These are phyloP conservation scores for Ocimum tenuiflorum DNA, from an alignment of 257 asterid species.

Conservation along the genomic window DNA sequence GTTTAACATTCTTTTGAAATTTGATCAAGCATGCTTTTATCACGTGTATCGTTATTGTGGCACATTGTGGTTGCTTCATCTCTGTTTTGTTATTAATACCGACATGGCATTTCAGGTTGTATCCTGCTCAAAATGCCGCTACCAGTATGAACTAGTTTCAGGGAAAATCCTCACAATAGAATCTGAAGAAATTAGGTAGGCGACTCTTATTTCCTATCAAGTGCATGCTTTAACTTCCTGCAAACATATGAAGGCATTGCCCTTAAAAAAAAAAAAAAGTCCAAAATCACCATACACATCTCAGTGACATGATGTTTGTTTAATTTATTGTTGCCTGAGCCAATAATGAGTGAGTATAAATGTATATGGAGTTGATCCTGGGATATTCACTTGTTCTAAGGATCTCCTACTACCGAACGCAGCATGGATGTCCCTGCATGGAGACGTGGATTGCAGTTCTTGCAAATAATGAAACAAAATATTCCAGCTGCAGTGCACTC, in stretches of 20 bases:
- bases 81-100: constrained; percentile 16
- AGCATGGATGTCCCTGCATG: constrained; percentile 98
- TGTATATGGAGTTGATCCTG: constrained; percentile 64
- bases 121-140: constrained; percentile 90
- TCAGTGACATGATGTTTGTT: constrained; percentile 2
- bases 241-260: not conserved
- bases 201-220: constrained; percentile 4
- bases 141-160: constrained; percentile 79
- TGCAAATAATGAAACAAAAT: constrained; percentile 65
- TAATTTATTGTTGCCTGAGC: constrained; percentile 23
- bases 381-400: constrained; percentile 92
- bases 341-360: constrained; percentile 21
- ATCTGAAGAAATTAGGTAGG: constrained; percentile 85
- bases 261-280: constrained; percentile 9
- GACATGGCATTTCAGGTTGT: constrained; percentile 47
- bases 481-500: constrained; percentile 91
- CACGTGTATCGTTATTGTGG: constrained; percentile 6
- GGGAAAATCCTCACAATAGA: constrained; percentile 68
- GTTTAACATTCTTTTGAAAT: not conserved
- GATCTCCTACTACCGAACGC: constrained; percentile 98
- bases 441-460: constrained; percentile 66
- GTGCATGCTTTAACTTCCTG: constrained; percentile 3
- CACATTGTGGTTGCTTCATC: constrained; percentile 1
- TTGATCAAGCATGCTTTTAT: not conserved
- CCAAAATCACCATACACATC: constrained; percentile 17